Conservation (phyloP, 2,329 filamentous ascomycete species). For the Drechslerella stenobrocha region DNA sequence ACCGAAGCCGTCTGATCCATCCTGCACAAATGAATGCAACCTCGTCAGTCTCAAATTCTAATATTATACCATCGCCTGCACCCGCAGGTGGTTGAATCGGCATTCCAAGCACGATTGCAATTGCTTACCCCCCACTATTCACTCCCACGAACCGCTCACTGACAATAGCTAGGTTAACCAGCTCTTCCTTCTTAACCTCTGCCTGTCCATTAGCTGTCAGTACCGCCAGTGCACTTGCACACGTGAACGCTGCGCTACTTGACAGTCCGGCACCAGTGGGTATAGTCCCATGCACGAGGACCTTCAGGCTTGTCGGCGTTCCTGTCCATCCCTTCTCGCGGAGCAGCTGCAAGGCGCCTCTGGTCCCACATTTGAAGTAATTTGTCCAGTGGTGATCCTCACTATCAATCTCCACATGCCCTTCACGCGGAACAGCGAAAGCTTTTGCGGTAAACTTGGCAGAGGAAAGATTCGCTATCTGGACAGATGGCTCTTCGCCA, state of each 20-base stretch:
- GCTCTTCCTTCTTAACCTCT: conserved; percentile 81
- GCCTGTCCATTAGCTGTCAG: conserved; percentile 80
- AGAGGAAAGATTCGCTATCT: conserved; percentile 76
- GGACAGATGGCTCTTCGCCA: conserved; percentile 65
- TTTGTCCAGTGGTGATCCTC: conserved; percentile 92
- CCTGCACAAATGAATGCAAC: conserved; percentile 58
- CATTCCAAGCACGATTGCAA: not conserved
- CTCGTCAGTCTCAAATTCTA: not conserved
- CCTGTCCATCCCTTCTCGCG: conserved; percentile 66
- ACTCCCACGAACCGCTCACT: conserved; percentile 93
- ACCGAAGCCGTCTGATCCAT: conserved; percentile 99
- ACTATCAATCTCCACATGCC: conserved; percentile 77
- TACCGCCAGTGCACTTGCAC: conserved; percentile 82
- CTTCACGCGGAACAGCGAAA: conserved; percentile 69
- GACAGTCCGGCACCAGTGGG: conserved; percentile 89
- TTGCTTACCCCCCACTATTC: conserved; percentile 82
- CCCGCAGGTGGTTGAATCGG: no score
- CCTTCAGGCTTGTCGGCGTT: conserved; percentile 77
- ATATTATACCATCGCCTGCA: not conserved
- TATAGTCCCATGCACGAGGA: conserved; percentile 88
- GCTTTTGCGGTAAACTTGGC: conserved; percentile 74
- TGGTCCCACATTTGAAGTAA: conserved; percentile 92
- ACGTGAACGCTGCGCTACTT: conserved; percentile 92
- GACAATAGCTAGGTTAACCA: conserved; percentile 90
- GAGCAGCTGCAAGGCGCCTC: conserved; percentile 77